Evolutionary conservation across 1,139 yeast species (phyloP).

Genomic region (Geotrichum bryndzae): DNA sequence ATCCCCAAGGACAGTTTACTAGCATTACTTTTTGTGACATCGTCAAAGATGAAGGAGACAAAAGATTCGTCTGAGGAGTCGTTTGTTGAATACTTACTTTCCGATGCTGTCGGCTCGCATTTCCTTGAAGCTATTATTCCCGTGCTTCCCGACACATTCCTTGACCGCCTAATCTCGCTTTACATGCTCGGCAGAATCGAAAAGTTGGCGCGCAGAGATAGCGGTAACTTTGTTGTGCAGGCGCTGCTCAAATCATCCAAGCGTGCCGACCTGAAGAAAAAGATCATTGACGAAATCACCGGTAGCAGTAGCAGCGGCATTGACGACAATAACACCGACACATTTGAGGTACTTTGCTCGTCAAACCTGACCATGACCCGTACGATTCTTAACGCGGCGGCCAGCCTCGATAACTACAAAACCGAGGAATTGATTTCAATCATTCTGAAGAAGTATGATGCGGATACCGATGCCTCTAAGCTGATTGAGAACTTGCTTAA

Average conservation of each 20-base stretch:
- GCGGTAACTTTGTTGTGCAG: conserved; percentile 80
- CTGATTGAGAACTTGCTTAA: conserved; percentile 64
- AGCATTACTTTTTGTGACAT: conserved; percentile 7
- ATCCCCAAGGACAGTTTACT: conserved; percentile 67
- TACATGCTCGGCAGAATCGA: conserved; percentile 71
- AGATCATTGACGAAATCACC: conserved; percentile 60
- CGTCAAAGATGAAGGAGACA: conserved; percentile 17
- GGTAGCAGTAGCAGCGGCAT: conserved; percentile 36
- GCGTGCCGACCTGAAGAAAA: conserved; percentile 43
- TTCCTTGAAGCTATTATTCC: conserved; percentile 69
- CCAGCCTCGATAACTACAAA: conserved; percentile 49
- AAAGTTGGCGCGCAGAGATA: conserved; percentile 70
- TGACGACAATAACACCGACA: conserved; percentile 37
- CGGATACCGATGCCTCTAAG: conserved; percentile 37
- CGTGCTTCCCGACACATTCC: conserved; percentile 59
- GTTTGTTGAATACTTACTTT: conserved; percentile 73
- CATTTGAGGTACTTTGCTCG: conserved; percentile 29
- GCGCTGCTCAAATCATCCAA: conserved; percentile 54
- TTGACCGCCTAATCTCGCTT: conserved; percentile 60
- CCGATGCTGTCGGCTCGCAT: conserved; percentile 89
- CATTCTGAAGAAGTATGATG: conserved; percentile 50
- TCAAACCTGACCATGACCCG: conserved; percentile 60
- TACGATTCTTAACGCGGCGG: conserved; percentile 6
- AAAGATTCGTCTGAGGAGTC: conserved; percentile 64
- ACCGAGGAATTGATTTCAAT: conserved; percentile 60